Percentiles rank a stretch among this genome's conserved stretches.
These are phyloP conservation scores for Phytophthora boehmeriae DNA, from an alignment of 352 stramenopile genomes.

Conservation along the genomic window DNA sequence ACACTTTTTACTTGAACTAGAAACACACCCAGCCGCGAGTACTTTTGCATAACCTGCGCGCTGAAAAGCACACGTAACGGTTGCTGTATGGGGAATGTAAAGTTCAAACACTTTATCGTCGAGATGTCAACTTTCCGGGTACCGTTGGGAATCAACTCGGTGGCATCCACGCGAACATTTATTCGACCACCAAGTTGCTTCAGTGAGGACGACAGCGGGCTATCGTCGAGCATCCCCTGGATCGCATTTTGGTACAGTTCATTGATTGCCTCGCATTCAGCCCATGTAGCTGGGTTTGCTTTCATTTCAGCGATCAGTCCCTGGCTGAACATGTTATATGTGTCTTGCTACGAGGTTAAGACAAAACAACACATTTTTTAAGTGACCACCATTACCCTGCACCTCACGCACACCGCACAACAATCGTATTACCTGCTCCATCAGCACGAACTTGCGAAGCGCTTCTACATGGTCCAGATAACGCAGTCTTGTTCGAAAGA, in stretches of 20 bases:
- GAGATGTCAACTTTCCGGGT: conserved; percentile 54
- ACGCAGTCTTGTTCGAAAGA: conserved; percentile 57
- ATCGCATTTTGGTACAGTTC: conserved; percentile 54
- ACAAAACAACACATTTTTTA: not conserved
- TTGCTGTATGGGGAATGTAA: conserved; percentile 52
- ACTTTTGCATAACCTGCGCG: conserved; percentile 60
- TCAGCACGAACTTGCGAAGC: conserved; percentile 69
- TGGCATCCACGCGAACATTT: conserved; percentile 57
- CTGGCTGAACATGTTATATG: conserved; percentile 54
- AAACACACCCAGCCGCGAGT: conserved; percentile 58
- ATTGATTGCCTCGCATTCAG: conserved; percentile 62
- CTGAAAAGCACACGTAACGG: conserved; percentile 72
- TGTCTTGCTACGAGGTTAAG: conserved; percentile 57
- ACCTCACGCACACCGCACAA: not conserved
- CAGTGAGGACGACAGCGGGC: conserved; percentile 38
- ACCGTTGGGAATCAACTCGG: conserved; percentile 38
- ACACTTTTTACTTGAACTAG: conserved; percentile 73
- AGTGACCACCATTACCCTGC: too few relatives aligned
- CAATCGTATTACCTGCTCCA: conserved; percentile 59
- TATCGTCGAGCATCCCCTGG: conserved; percentile 56
- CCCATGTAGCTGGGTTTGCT: conserved; percentile 58
- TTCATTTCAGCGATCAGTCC: conserved; percentile 62
- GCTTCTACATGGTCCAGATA: conserved; percentile 59
- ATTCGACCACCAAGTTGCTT: conserved; percentile 50
- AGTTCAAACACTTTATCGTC: conserved; percentile 63